These are phyloP conservation scores for Hemileccinum impolitum DNA, from an alignment of 768 basidiomycete species.

Conservation along the genomic window DNA sequence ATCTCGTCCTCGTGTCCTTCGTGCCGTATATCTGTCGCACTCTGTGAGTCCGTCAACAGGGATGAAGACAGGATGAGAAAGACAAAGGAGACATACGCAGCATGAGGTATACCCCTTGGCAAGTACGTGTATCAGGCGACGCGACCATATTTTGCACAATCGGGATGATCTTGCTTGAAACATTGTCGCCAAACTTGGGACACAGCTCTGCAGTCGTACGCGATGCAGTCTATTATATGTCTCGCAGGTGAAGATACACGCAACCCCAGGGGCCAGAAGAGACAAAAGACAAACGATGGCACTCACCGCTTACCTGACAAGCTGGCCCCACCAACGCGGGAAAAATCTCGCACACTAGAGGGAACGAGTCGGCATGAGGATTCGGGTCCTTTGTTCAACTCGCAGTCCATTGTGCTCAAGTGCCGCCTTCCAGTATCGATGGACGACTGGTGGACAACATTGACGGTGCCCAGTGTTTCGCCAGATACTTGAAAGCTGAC, in stretches of 20 bases:
- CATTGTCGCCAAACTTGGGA: conserved; percentile 92
- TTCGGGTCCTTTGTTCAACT: neutral
- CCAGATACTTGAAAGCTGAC: too few relatives aligned
- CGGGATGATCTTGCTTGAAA: conserved; percentile 78
- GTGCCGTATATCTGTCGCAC: conserved; percentile 75
- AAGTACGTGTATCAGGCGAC: conserved; percentile 60
- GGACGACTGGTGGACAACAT: conserved; percentile 83
- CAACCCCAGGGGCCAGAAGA: too few relatives aligned
- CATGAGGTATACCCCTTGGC: conserved; percentile 83
- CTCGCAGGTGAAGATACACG: neutral
- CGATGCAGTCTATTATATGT: conserved; percentile 77
- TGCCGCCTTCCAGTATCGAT: conserved; percentile 97
- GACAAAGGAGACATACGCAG: conserved; percentile 55
- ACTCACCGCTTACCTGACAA: conserved; percentile 76
- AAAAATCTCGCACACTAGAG: conserved; percentile 81
- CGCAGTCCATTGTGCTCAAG: conserved; percentile 87
- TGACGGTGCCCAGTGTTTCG: conserved; percentile 91
- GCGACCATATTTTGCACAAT: conserved; percentile 67
- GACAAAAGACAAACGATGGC: neutral
- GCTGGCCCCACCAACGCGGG: conserved; percentile 77
- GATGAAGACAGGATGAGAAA: neutral
- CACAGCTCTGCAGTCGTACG: conserved; percentile 86
- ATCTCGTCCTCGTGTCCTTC: conserved; percentile 89
- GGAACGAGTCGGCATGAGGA: conserved; percentile 10
- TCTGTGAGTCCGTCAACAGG: conserved; percentile 42